Percentiles rank a stretch among this genome's conserved stretches.
phyloP scores from a whole-genome alignment of 2,329 filamentous ascomycete species.

The Colletotrichum sp. region DNA sequence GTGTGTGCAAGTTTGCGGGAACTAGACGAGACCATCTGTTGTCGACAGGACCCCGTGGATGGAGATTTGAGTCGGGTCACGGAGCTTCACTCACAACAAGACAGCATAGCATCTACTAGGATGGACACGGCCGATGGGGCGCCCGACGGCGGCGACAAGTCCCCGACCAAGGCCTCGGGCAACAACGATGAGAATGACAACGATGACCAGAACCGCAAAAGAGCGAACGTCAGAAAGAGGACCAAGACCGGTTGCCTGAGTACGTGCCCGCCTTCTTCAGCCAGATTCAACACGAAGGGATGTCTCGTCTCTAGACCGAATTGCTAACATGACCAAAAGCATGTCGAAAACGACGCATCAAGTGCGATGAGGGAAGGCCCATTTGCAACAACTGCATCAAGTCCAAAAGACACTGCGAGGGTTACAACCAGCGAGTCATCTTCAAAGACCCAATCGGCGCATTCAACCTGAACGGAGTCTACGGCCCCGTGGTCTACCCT shows the following conservation, averaged over 20 bases:
- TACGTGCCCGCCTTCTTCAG: constrained; percentile 49
- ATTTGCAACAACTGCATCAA: constrained; percentile 86
- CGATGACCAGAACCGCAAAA: constrained; percentile 51
- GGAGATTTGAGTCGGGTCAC: not conserved
- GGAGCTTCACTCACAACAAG: constrained; percentile 4
- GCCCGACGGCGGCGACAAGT: constrained; percentile 27
- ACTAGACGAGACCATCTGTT: not conserved
- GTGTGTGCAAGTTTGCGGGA: not conserved
- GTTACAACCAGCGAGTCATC: constrained; percentile 80
- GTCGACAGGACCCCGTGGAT: constrained; percentile 9
- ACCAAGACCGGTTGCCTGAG: constrained; percentile 94
- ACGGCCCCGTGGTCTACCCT: constrained; percentile 50
- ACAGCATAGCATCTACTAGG: constrained; percentile 18
- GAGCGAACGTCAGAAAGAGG: constrained; percentile 63
- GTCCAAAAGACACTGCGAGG: constrained; percentile 83
- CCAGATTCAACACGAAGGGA: not conserved
- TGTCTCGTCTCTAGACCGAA: not conserved
- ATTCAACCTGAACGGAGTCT: constrained; percentile 52
- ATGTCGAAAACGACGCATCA: constrained; percentile 93
- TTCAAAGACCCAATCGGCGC: constrained; percentile 77
- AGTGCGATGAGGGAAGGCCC: constrained; percentile 90
- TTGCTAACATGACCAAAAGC: constrained; percentile 53
- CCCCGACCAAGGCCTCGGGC: constrained; percentile 35
- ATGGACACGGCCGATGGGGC: constrained; percentile 33
- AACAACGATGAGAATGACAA: constrained; percentile 39